phyloP scores from a whole-genome alignment of 2,329 filamentous ascomycete genomes.

The Dendrostoma leiphaemia region DNA sequence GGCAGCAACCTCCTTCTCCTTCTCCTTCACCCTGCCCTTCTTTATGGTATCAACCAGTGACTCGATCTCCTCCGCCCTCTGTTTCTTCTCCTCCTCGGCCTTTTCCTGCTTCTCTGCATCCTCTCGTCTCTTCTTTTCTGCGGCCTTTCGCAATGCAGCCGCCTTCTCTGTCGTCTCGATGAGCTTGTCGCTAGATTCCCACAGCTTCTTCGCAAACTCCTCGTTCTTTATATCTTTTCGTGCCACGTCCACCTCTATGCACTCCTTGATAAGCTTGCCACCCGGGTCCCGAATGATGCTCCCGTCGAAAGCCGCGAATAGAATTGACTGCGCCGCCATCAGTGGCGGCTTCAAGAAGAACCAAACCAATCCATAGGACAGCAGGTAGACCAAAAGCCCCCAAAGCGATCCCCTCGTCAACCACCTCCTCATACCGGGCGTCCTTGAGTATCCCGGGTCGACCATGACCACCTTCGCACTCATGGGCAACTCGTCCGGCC shows the following conservation, averaged over 20 bases:
- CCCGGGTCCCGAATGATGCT: slow-evolving; percentile 63
- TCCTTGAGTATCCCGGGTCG: slow-evolving; percentile 82
- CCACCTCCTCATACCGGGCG: slow-evolving; percentile 85
- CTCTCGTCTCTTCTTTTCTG: slow-evolving; percentile 35
- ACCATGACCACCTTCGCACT: slow-evolving; percentile 82
- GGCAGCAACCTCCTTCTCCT: slow-evolving; percentile 31
- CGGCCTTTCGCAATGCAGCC: slow-evolving; percentile 58
- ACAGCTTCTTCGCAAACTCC: slow-evolving; percentile 76
- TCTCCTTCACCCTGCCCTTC: slow-evolving; percentile 35
- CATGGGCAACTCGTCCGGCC: slow-evolving; percentile 79
- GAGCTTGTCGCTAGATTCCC: slow-evolving; percentile 83
- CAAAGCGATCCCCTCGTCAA: slow-evolving; percentile 79
- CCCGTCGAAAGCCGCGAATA: slow-evolving; percentile 83
- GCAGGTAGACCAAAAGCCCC: slow-evolving; percentile 74
- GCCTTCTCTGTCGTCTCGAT: slow-evolving; percentile 81
- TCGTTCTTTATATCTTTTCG: slow-evolving; percentile 77
- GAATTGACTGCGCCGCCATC: slow-evolving; percentile 81
- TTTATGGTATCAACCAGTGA: slow-evolving; percentile 45
- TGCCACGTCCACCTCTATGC: slow-evolving; percentile 69
- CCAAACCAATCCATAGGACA: slow-evolving; percentile 81
- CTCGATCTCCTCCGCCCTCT: slow-evolving; percentile 29
- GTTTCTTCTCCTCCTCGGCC: slow-evolving; percentile 27
- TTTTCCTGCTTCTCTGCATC: slow-evolving; percentile 34
- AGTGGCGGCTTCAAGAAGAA: slow-evolving; percentile 80
- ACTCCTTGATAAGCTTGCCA: slow-evolving; percentile 83